Conservation (phyloP, 108 stramenopile species). For the Schizochytrium sp. region DNA sequence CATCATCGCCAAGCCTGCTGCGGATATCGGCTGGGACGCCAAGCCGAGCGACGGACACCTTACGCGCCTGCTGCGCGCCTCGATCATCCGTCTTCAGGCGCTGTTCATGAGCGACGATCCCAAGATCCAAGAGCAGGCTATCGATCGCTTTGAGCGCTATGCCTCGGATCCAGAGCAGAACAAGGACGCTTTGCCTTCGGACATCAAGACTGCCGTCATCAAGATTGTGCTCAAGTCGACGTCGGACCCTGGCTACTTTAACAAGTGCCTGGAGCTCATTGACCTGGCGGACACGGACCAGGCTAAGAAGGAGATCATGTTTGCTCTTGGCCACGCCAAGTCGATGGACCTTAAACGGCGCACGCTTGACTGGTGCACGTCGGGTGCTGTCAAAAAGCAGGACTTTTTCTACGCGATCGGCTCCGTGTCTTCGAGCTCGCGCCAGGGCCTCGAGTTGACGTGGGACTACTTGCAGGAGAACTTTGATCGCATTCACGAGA, state of each 20-base stretch:
- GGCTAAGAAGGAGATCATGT: conserved; percentile 66
- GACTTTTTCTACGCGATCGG: conserved; percentile 94
- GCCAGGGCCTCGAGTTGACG: conserved; percentile 65
- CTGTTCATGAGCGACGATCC: conserved; percentile 68
- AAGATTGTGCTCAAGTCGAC: conserved; percentile 71
- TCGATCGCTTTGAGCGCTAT: conserved; percentile 62
- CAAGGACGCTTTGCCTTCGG: conserved; percentile 62
- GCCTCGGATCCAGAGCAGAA: conserved; percentile 57
- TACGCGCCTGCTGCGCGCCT: conserved; percentile 68
- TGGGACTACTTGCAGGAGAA: conserved; percentile 83
- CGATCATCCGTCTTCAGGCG: conserved; percentile 69
- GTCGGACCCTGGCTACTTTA: conserved; percentile 70
- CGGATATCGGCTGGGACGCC: conserved; percentile 76
- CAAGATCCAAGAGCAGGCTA: conserved; percentile 64
- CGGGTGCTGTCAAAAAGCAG: conserved; percentile 83
- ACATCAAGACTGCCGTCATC: conserved; percentile 73
- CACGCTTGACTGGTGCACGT: conserved; percentile 79
- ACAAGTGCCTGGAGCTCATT: conserved; percentile 63
- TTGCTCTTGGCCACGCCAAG: conserved; percentile 55
- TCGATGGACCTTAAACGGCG: conserved; percentile 60
- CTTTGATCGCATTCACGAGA: conserved; percentile 61
- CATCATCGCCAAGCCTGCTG: conserved; percentile 56
- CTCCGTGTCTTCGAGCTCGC: conserved; percentile 57
- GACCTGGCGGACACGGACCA: conserved; percentile 63
- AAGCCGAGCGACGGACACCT: conserved; percentile 67